Evolutionary conservation across 352 stramenopile genomes (phyloP).

Genomic region (Globisporangium rhizosaccharum): DNA sequence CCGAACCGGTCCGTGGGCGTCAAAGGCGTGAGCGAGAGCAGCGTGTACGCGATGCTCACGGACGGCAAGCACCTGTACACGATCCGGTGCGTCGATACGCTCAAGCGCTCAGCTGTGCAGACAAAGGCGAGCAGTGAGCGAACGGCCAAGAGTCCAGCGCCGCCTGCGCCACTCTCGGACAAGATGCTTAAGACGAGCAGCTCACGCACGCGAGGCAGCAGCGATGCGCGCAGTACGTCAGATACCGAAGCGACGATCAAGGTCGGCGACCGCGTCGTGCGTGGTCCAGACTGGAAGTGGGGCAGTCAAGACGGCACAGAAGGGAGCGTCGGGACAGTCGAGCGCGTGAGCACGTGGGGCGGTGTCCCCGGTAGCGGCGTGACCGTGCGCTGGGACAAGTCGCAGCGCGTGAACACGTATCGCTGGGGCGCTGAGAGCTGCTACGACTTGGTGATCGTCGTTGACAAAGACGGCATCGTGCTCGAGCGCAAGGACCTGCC

Average conservation of each 20-base stretch:
- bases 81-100: conserved; percentile 59
- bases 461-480: conserved; percentile 39
- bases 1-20: conserved; percentile 26
- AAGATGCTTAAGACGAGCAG: conserved; percentile 5
- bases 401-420: conserved; percentile 81
- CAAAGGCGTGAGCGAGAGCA: conserved; percentile 40
- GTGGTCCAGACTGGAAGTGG: conserved; percentile 80
- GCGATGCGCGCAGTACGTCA: conserved; percentile 3
- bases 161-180: not conserved
- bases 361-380: conserved; percentile 69
- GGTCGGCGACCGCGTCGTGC: conserved; percentile 65
- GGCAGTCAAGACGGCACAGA: conserved; percentile 70
- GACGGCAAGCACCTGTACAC: conserved; percentile 56
- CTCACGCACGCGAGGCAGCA: not conserved
- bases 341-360: conserved; percentile 75
- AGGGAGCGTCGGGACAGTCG: conserved; percentile 56
- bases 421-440: conserved; percentile 70
- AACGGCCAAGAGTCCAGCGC: conserved; percentile 17
- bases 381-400: conserved; percentile 80
- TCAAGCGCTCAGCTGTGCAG: conserved; percentile 24
- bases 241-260: conserved; percentile 21
- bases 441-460: conserved; percentile 71
- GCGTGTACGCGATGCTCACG: conserved; percentile 70
- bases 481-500: conserved; percentile 51
- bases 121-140: conserved; percentile 22